Percentiles rank a stretch among this genome's conserved stretches.
Evolutionary conservation across 179 eudicot genomes (phyloP).

Genomic region (Beta macrorhiza): DNA sequence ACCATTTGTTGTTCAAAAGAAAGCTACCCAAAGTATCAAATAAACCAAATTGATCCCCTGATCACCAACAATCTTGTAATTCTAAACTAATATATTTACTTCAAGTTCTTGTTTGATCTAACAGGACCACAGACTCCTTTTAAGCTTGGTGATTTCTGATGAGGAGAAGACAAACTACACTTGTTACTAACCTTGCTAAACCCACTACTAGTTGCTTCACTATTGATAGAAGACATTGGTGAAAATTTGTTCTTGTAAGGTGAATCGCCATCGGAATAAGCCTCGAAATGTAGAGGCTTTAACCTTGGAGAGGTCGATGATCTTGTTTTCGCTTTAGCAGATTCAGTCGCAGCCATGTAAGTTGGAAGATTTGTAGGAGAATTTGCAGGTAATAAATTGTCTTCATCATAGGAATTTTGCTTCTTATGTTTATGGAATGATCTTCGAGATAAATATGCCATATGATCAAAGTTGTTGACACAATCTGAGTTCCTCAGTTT

Average conservation of each 20-base stretch:
- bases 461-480: constrained; percentile 11
- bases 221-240: constrained; percentile 65
- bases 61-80: neutral
- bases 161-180: constrained; percentile 24
- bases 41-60: neutral
- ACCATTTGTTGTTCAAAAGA: neutral
- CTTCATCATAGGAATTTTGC: constrained; percentile 42
- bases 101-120: constrained; percentile 27
- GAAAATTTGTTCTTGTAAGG: constrained; percentile 60
- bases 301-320: constrained; percentile 74
- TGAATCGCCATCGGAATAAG: constrained; percentile 60
- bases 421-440: constrained; percentile 48
- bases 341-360: constrained; percentile 84
- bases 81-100: constrained; percentile 16
- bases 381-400: constrained; percentile 22
- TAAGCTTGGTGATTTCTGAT: constrained; percentile 51
- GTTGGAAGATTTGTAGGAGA: constrained; percentile 50
- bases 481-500: constrained; percentile 24
- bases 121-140: constrained; percentile 33
- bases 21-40: neutral
- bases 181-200: constrained; percentile 30
- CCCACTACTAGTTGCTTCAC: constrained; percentile 44
- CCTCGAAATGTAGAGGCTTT: constrained; percentile 45
- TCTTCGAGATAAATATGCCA: constrained; percentile 31
- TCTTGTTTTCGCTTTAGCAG: constrained; percentile 66